phyloP scores from a whole-genome alignment of 108 stramenopile genomes.

The Cyclostephanos invisitatus region DNA sequence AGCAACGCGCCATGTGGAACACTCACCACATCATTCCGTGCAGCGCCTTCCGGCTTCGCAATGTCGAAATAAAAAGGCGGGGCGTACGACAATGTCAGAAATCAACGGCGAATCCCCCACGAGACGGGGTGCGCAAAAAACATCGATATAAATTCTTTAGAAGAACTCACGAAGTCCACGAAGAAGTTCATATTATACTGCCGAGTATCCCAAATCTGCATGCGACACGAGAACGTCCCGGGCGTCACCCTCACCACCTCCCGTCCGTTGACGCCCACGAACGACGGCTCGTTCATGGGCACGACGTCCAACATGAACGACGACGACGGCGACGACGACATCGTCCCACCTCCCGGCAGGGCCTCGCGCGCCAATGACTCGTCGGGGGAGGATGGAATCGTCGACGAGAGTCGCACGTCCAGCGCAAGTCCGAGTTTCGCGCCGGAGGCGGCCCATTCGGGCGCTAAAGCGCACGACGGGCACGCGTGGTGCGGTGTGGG shows the following conservation, averaged over 20 bases:
- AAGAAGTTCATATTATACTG: conserved; percentile 41
- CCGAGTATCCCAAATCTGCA: conserved; percentile 18
- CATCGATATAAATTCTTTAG: no score
- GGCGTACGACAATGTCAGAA: background rate
- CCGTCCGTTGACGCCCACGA: conserved; percentile 11
- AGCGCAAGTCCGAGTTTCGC: conserved; percentile 37
- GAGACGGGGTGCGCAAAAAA: no score
- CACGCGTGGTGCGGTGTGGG: no score
- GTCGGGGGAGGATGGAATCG: no score
- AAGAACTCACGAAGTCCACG: conserved; percentile 28
- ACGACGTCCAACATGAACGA: conserved; percentile 8
- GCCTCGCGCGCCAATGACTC: no score
- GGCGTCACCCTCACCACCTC: conserved; percentile 23
- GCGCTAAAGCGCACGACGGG: background rate
- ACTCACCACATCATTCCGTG: conserved; percentile 7
- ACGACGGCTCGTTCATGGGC: conserved; percentile 38
- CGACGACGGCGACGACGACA: no score
- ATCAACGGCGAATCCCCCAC: no score
- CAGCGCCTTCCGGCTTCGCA: background rate
- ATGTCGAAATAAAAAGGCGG: background rate
- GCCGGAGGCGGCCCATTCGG: conserved; percentile 47
- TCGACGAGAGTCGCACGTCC: conserved; percentile 29
- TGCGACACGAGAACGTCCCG: conserved; percentile 26
- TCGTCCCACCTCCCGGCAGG: conserved; percentile 14
- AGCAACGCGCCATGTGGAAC: no score